phyloP scores from a whole-genome alignment of 2,329 filamentous ascomycete species.

The Exserohilum rostratum region DNA sequence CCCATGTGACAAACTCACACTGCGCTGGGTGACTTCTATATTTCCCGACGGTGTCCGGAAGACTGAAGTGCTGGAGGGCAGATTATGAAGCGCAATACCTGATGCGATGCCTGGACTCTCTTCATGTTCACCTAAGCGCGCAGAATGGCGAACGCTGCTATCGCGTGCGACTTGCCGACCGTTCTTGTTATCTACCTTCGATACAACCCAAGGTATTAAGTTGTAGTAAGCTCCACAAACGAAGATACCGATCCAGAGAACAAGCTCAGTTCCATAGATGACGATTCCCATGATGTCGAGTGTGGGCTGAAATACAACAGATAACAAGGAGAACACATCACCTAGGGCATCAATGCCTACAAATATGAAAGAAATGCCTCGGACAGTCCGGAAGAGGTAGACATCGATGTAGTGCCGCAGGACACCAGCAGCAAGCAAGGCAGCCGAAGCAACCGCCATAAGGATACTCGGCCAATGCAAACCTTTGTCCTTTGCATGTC shows the following conservation, averaged over 20 bases:
- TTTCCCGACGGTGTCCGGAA: slow-evolving; percentile 63
- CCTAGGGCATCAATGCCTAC: slow-evolving; percentile 72
- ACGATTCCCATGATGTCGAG: slow-evolving; percentile 68
- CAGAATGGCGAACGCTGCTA: neutral
- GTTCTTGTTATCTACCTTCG: slow-evolving; percentile 37
- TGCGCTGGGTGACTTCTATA: slow-evolving; percentile 34
- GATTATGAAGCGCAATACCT: slow-evolving; percentile 53
- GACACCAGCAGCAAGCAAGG: slow-evolving; percentile 69
- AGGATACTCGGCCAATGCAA: slow-evolving; percentile 67
- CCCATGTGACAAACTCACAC: slow-evolving; percentile 13
- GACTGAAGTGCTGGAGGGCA: slow-evolving; percentile 67
- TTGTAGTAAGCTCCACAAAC: slow-evolving; percentile 70
- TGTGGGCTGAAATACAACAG: slow-evolving; percentile 65
- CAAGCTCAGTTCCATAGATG: slow-evolving; percentile 70
- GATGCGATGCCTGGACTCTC: slow-evolving; percentile 7
- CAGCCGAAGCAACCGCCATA: slow-evolving; percentile 70
- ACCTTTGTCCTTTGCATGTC: slow-evolving; percentile 52
- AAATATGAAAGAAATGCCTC: slow-evolving; percentile 75
- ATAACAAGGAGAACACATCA: slow-evolving; percentile 70
- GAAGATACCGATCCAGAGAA: slow-evolving; percentile 71
- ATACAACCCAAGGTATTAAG: slow-evolving; percentile 62
- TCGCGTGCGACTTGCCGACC: slow-evolving; percentile 7
- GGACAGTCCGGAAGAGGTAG: slow-evolving; percentile 67
- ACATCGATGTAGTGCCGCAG: slow-evolving; percentile 74
- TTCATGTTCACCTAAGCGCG: neutral